Conservation (phyloP, 2,329 filamentous ascomycete species). For the Trichoderma sp. region DNA sequence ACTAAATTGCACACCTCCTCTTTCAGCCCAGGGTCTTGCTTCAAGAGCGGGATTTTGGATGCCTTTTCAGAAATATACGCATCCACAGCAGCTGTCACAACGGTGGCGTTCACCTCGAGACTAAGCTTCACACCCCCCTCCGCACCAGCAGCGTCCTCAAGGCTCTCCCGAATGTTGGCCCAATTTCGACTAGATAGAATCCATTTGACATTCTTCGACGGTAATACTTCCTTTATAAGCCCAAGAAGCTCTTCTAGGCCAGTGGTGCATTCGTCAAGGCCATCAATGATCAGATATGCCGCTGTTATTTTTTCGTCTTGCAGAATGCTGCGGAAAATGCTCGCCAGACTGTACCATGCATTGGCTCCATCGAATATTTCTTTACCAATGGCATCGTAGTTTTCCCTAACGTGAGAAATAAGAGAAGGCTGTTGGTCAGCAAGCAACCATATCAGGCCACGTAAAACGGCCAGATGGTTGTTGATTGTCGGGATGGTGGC, state of each 20-base stretch:
- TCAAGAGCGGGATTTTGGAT: not conserved
- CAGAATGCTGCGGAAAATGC: slow-evolving; percentile 41
- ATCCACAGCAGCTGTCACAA: not conserved
- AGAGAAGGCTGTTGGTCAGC: slow-evolving; percentile 33
- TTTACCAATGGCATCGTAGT: slow-evolving; percentile 34
- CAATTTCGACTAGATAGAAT: slow-evolving; percentile 11
- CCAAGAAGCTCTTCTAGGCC: slow-evolving; percentile 37
- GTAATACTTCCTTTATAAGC: slow-evolving; percentile 33
- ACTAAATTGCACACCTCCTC: slow-evolving; percentile 21
- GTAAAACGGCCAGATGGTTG: slow-evolving; percentile 39
- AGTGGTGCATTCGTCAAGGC: slow-evolving; percentile 40
- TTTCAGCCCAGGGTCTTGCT: slow-evolving; percentile 5
- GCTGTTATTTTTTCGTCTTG: slow-evolving; percentile 30
- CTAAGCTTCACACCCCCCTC: not conserved
- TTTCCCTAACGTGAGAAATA: slow-evolving; percentile 32
- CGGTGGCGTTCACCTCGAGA: not conserved
- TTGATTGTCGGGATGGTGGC: slow-evolving; percentile 33
- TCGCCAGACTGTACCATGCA: slow-evolving; percentile 35
- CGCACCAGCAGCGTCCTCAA: not conserved
- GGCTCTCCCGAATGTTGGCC: slow-evolving; percentile 19
- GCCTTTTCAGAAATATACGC: not conserved
- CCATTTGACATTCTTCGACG: not conserved
- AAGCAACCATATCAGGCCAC: slow-evolving; percentile 43
- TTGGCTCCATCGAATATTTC: slow-evolving; percentile 39
- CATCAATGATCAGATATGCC: slow-evolving; percentile 42